phyloP scores from a whole-genome alignment of 2,329 filamentous ascomycete species.

The Coleophoma eucalyptorum region DNA sequence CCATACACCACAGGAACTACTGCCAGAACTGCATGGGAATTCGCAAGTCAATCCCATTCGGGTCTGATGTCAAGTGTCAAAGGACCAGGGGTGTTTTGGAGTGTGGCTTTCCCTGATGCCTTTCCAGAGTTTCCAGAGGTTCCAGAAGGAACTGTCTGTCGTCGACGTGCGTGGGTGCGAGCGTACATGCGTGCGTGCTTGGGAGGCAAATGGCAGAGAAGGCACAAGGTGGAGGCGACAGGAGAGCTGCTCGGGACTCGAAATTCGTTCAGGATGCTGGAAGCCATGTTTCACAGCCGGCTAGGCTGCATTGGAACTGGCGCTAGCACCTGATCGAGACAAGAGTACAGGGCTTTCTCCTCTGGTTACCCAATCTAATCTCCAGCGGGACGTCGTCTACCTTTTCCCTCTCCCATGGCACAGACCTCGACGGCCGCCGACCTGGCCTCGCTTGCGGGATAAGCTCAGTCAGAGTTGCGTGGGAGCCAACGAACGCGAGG shows the following conservation, averaged over 20 bases:
- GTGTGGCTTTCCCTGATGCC: conserved; percentile 17
- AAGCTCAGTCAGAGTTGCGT: conserved; percentile 2
- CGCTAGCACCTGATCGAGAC: too few species aligned
- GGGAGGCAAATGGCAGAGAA: too few species aligned
- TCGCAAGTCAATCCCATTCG: conserved; percentile 21
- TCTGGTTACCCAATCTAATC: too few species aligned
- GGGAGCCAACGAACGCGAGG: too few species aligned
- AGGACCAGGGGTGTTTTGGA: conserved; percentile 3
- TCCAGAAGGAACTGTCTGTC: conserved; percentile 8
- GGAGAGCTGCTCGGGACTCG: too few species aligned
- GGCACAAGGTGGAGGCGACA: too few species aligned
- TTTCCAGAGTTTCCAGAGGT: conserved; percentile 16
- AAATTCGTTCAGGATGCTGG: conserved; percentile 1
- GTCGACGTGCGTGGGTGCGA: neutral
- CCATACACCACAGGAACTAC: too few species aligned
- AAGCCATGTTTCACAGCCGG: conserved; percentile 22
- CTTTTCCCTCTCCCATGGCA: neutral
- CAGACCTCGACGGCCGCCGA: conserved; percentile 3
- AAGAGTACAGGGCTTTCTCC: too few species aligned
- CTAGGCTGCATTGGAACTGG: conserved; percentile 5
- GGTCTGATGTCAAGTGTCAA: conserved; percentile 4
- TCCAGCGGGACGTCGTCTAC: conserved; percentile 10
- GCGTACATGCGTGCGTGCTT: neutral
- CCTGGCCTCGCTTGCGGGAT: conserved; percentile 14
- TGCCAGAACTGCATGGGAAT: neutral